These are phyloP conservation scores for Exophiala sideris DNA, from an alignment of 2,329 filamentous ascomycete species.

Conservation along the genomic window DNA sequence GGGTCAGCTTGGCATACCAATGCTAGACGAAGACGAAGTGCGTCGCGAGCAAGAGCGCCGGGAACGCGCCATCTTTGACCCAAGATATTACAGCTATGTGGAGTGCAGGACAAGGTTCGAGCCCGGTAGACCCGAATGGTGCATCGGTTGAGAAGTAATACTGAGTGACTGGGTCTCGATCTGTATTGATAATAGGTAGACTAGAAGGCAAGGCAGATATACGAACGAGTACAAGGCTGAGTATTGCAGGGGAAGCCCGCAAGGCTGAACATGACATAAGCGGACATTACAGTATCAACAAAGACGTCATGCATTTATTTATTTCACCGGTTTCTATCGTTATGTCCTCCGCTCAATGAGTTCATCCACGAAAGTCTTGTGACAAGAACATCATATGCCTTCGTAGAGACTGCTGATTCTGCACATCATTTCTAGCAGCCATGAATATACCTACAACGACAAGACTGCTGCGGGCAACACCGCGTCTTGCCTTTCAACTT, in stretches of 20 bases:
- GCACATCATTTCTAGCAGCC: neutral
- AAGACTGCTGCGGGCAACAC: constrained; percentile 4
- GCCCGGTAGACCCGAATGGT: too few species aligned
- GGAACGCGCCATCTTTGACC: neutral
- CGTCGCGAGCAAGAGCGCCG: neutral
- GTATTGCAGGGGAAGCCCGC: neutral
- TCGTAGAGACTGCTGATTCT: neutral
- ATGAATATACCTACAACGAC: constrained; percentile 8
- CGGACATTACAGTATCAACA: neutral
- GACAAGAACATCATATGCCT: neutral
- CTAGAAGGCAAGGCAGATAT: too few species aligned
- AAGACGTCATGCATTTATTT: too few species aligned
- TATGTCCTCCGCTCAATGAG: neutral
- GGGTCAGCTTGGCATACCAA: constrained; percentile 4
- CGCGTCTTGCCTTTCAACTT: constrained; percentile 6
- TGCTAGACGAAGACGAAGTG: constrained; percentile 1
- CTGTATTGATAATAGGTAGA: too few species aligned
- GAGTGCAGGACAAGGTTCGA: too few species aligned
- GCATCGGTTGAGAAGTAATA: too few species aligned
- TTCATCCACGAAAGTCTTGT: neutral
- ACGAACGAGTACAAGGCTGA: too few species aligned
- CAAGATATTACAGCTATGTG: neutral
- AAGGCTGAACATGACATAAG: constrained; percentile 11
- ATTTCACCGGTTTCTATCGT: too few species aligned
- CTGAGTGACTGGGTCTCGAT: too few species aligned